Evolutionary conservation across 2,329 filamentous ascomycete genomes (phyloP).

Genomic region (Sporothrix sp.): DNA sequence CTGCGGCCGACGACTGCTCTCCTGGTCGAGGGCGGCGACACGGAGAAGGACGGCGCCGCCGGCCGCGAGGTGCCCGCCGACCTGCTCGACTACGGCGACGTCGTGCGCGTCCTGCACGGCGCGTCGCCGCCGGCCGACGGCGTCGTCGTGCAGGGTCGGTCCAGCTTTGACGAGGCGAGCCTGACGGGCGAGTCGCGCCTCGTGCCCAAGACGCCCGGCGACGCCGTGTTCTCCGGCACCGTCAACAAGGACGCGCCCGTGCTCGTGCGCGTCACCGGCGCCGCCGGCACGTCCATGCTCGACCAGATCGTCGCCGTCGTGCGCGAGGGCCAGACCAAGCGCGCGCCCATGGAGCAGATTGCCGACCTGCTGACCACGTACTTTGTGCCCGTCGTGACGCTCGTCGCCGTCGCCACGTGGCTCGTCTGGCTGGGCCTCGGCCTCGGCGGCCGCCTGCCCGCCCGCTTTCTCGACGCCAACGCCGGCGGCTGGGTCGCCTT

Average conservation of each 20-base stretch:
- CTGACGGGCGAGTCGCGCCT: constrained; percentile 69
- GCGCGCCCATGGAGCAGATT: constrained; percentile 65
- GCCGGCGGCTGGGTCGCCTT: constrained; percentile 61
- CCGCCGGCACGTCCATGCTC: constrained; percentile 62
- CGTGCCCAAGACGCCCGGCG: constrained; percentile 53
- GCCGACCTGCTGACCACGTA: constrained; percentile 65
- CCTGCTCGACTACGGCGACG: constrained; percentile 63
- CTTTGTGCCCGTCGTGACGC: constrained; percentile 64
- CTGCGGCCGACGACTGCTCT: constrained; percentile 68
- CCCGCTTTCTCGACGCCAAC: constrained; percentile 43
- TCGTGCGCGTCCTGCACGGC: constrained; percentile 67
- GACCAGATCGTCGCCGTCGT: constrained; percentile 71
- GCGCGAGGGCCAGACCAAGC: constrained; percentile 64
- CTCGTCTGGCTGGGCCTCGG: constrained; percentile 60
- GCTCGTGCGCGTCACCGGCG: constrained; percentile 52
- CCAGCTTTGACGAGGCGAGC: constrained; percentile 79
- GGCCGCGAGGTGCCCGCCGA: constrained; percentile 45
- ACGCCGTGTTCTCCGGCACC: constrained; percentile 62
- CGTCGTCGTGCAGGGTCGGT: constrained; percentile 49
- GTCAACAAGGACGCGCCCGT: constrained; percentile 60
- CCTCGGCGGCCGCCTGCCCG: constrained; percentile 45
- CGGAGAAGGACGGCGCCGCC: constrained; percentile 22
- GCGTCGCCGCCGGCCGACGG: constrained; percentile 81
- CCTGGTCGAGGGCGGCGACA: constrained; percentile 43
- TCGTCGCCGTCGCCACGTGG: constrained; percentile 63